phyloP scores from a whole-genome alignment of 805 yeast species.

The Grigorovia humatica region DNA sequence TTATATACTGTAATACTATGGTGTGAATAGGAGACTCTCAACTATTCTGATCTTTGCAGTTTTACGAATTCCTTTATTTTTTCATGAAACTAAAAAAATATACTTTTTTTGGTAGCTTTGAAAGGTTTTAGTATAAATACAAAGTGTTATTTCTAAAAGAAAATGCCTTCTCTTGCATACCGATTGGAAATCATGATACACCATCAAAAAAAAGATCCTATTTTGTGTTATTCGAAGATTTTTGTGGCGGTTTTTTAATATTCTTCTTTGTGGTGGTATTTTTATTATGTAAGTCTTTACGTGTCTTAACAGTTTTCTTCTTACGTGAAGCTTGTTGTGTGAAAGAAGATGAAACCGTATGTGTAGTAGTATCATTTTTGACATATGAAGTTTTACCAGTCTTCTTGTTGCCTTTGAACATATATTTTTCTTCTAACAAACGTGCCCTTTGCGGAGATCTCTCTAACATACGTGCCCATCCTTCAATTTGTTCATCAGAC shows the following conservation, averaged over 20 bases:
- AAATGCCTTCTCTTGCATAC: too few relatives aligned
- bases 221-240: neutral
- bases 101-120: too few relatives aligned
- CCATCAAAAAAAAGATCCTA: neutral
- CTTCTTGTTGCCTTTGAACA: conserved; percentile 35
- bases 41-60: conserved; percentile 9
- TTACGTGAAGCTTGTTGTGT: neutral
- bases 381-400: conserved; percentile 25
- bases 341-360: neutral
- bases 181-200: too few relatives aligned
- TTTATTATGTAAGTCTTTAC: neutral
- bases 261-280: neutral
- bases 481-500: conserved; percentile 89
- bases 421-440: conserved; percentile 50
- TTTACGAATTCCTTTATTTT: neutral
- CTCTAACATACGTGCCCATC: conserved; percentile 75
- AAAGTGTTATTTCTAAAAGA: too few relatives aligned
- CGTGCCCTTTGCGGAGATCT: conserved; percentile 54
- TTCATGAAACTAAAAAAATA: too few relatives aligned
- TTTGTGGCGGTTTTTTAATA: neutral
- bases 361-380: conserved; percentile 10
- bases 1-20: neutral
- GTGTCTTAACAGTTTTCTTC: neutral
- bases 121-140: too few relatives aligned
- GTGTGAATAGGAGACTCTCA: conserved; percentile 28